phyloP scores from a whole-genome alignment of 202 grass and related monocot genomes.

The Dendrocalamus latiflorus region DNA sequence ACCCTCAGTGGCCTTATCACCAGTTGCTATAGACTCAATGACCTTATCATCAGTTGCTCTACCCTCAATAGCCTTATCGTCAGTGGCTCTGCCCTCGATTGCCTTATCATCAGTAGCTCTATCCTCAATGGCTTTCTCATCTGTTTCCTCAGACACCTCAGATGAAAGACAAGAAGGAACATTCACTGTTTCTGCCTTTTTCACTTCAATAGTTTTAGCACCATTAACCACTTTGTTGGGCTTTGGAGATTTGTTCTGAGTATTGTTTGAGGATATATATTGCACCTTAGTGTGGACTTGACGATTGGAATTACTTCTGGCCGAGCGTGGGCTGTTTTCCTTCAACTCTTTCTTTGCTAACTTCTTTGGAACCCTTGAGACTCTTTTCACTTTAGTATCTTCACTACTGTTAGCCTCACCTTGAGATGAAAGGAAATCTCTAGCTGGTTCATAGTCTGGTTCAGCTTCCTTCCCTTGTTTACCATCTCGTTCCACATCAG shows the following conservation, averaged over 20 bases:
- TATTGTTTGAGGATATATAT: slow-evolving; percentile 54
- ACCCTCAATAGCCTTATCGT: not conserved
- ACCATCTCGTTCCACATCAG: slow-evolving; percentile 43
- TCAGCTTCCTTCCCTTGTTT: slow-evolving; percentile 71
- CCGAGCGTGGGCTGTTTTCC: slow-evolving; percentile 41
- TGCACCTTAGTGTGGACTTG: slow-evolving; percentile 58
- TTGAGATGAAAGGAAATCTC: slow-evolving; percentile 81
- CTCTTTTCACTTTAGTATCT: slow-evolving; percentile 55
- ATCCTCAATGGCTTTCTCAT: slow-evolving; percentile 36
- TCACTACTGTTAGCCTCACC: slow-evolving; percentile 59
- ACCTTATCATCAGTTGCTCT: not conserved
- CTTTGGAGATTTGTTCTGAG: slow-evolving; percentile 60
- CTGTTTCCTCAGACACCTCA: slow-evolving; percentile 69
- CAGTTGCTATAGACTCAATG: not conserved
- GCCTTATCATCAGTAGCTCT: not conserved
- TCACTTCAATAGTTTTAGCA: slow-evolving; percentile 45
- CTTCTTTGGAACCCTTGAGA: slow-evolving; percentile 90
- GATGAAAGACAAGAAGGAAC: slow-evolving; percentile 52
- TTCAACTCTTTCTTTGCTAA: slow-evolving; percentile 57
- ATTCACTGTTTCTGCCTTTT: slow-evolving; percentile 45
- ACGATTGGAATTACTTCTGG: slow-evolving; percentile 44
- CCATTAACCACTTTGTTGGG: slow-evolving; percentile 29
- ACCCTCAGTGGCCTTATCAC: slow-evolving; percentile 16
- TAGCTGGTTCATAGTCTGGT: slow-evolving; percentile 76
- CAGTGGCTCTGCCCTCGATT: not conserved